Conservation (phyloP, 2,329 filamentous ascomycete species). For the Aspergillus japonicus region DNA sequence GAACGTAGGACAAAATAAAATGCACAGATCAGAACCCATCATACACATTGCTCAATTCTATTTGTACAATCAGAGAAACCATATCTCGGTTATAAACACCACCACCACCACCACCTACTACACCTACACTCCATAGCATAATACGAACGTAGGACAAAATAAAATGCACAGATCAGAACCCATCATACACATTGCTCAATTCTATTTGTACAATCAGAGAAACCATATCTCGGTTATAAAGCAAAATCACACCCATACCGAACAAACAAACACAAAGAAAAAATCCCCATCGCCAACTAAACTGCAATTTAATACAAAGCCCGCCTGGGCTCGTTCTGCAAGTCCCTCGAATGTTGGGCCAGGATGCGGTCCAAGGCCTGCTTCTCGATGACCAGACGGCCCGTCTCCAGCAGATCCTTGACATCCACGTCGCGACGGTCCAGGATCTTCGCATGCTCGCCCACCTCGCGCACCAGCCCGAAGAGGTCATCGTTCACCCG, state of each 20-base stretch:
- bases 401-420: conserved; percentile 85
- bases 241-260: conserved; percentile 15
- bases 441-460: conserved; percentile 67
- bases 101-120: too few relatives aligned
- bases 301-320: conserved; percentile 32
- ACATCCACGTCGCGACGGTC: conserved; percentile 82
- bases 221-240: conserved; percentile 11
- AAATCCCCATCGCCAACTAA: background rate
- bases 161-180: conserved; percentile 1
- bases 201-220: conserved; percentile 35
- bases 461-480: conserved; percentile 62
- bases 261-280: conserved; percentile 6
- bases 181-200: conserved; percentile 19
- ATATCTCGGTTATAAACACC: conserved; percentile 6
- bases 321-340: conserved; percentile 34
- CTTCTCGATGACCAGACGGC: conserved; percentile 83
- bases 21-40: conserved; percentile 7
- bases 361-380: conserved; percentile 74
- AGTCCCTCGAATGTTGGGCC: conserved; percentile 57
- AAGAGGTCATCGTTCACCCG: conserved; percentile 62
- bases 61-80: conserved; percentile 31
- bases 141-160: background rate
- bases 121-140: too few relatives aligned
- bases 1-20: background rate
- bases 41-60: conserved; percentile 27